These are phyloP conservation scores for Wickerhamia fluorescens DNA, from an alignment of 805 yeast species.

Conservation along the genomic window DNA sequence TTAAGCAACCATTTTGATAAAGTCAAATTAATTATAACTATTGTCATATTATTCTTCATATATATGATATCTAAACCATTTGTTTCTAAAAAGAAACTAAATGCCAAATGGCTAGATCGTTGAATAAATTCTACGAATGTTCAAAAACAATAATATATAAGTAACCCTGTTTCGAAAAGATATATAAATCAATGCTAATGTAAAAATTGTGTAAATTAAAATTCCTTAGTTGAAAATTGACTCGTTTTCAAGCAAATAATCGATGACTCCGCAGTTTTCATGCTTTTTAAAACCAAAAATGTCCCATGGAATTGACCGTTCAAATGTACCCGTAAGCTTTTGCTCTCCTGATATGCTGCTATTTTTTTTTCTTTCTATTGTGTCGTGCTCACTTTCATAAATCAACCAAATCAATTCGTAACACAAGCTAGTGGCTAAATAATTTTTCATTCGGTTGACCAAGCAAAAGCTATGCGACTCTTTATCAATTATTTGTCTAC, in stretches of 20 bases:
- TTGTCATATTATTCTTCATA: slow-evolving; percentile 41
- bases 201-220: slow-evolving; percentile 1
- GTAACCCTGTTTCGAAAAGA: no score
- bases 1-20: slow-evolving; percentile 64
- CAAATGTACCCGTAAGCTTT: no score
- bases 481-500: slow-evolving; percentile 7
- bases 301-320: slow-evolving; percentile 26
- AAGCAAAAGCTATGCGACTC: slow-evolving; percentile 17
- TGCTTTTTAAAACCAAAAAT: slow-evolving; percentile 20
- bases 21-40: slow-evolving; percentile 52
- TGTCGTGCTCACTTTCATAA: slow-evolving; percentile 16
- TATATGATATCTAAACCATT: slow-evolving; percentile 50
- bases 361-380: no score
- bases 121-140: slow-evolving; percentile 1
- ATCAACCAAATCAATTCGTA: slow-evolving; percentile 36
- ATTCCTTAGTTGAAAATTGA: slow-evolving; percentile 13
- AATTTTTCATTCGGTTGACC: slow-evolving; percentile 26
- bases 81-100: slow-evolving; percentile 47
- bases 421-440: slow-evolving; percentile 27
- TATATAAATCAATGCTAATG: no score
- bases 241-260: slow-evolving; percentile 12
- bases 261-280: slow-evolving; percentile 11
- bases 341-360: no score
- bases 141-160: no score
- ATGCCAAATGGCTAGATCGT: slow-evolving; percentile 43